phyloP scores from a whole-genome alignment of 257 asterid genomes.

The Ocimum tenuiflorum region DNA sequence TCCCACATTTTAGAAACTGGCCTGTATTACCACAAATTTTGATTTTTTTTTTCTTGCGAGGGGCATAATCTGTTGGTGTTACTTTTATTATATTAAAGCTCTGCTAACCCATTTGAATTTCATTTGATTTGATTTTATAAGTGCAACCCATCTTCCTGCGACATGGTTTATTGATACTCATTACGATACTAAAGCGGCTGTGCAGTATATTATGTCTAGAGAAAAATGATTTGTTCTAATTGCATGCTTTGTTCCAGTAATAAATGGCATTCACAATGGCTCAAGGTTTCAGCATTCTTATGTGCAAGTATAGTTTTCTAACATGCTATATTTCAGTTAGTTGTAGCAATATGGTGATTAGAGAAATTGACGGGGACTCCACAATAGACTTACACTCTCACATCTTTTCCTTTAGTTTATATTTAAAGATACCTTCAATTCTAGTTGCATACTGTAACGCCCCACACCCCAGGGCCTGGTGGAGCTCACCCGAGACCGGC shows the following conservation, averaged over 20 bases:
- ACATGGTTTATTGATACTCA: background rate
- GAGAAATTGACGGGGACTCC: background rate
- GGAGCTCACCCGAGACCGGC: too few relatives aligned
- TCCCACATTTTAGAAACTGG: slow-evolving; percentile 70
- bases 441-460: background rate
- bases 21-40: slow-evolving; percentile 45
- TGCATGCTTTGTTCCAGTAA: background rate
- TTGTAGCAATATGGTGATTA: background rate
- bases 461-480: too few relatives aligned
- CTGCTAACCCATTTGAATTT: background rate
- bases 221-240: background rate
- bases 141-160: background rate
- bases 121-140: background rate
- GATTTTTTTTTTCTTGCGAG: slow-evolving; percentile 68
- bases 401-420: too few relatives aligned
- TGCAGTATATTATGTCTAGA: background rate
- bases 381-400: background rate
- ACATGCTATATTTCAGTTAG: background rate
- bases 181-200: background rate
- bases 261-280: background rate
- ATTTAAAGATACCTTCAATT: background rate
- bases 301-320: background rate
- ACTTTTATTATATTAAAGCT: background rate
- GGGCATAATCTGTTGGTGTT: background rate
- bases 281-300: background rate